Evolutionary conservation across 2,329 filamentous ascomycete species (phyloP).

Genomic region (Microsporum canis): DNA sequence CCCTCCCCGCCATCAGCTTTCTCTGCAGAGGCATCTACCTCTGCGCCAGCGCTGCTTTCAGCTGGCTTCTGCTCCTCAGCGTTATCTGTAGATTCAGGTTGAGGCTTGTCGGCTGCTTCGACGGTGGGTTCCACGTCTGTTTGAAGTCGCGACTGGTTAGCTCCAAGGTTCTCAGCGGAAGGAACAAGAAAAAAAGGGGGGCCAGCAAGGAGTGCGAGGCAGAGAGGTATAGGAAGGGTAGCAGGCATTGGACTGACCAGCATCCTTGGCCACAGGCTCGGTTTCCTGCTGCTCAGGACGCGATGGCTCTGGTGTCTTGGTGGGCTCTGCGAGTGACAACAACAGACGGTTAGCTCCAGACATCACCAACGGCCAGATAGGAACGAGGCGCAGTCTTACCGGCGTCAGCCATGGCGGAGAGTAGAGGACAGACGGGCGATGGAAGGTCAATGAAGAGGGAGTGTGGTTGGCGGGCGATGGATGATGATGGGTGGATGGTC

Average conservation of each 20-base stretch:
- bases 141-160: constrained; percentile 5
- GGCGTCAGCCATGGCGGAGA: constrained; percentile 29
- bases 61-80: constrained; percentile 19
- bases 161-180: not conserved
- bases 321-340: constrained; percentile 15
- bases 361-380: not conserved
- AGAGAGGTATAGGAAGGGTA: not conserved
- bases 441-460: not conserved
- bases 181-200: not conserved
- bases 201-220: not conserved
- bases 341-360: constrained; percentile 12
- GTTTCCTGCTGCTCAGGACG: constrained; percentile 17
- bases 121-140: constrained; percentile 13
- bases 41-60: constrained; percentile 17
- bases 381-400: constrained; percentile 22
- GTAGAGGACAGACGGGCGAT: not conserved
- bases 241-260: constrained; percentile 22
- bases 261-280: constrained; percentile 18
- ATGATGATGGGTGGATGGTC: constrained; percentile 7
- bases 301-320: constrained; percentile 13
- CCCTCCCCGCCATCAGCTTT: constrained; percentile 17
- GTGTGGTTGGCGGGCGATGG: constrained; percentile 4
- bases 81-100: constrained; percentile 9
- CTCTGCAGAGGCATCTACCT: constrained; percentile 17
- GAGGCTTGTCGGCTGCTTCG: constrained; percentile 22